Percentiles rank a stretch among this genome's conserved stretches.
These are phyloP conservation scores for Nemania sp. DNA, from an alignment of 2,329 filamentous ascomycete genomes.

Conservation along the genomic window DNA sequence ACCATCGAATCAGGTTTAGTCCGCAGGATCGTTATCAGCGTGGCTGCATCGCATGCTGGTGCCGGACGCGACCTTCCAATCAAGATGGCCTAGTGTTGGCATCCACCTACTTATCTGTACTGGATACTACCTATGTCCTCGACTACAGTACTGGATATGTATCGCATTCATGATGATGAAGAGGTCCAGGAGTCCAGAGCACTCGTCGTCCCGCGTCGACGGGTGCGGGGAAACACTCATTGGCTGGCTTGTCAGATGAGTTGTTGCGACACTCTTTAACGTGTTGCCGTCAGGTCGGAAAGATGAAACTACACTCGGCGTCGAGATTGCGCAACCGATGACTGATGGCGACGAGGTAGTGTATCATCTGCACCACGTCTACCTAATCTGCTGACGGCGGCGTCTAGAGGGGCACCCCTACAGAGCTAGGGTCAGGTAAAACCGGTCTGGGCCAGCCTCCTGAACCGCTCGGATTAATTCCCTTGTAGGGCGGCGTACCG, in stretches of 20 bases:
- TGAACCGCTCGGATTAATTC: slow-evolving; percentile 15
- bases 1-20: slow-evolving; percentile 4
- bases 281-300: background rate
- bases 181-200: background rate
- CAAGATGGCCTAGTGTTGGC: background rate
- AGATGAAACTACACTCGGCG: background rate
- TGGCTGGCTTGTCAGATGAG: background rate
- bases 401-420: background rate
- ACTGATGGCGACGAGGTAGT: background rate
- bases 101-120: too few relatives aligned
- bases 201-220: background rate
- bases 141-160: too few relatives aligned
- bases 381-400: slow-evolving; percentile 4
- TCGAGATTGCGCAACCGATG: slow-evolving; percentile 2
- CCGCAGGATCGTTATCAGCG: slow-evolving; percentile 17
- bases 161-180: background rate
- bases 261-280: slow-evolving; percentile 2
- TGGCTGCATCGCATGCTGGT: slow-evolving; percentile 12
- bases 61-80: background rate
- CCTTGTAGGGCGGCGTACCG: slow-evolving; percentile 4
- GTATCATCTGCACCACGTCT: slow-evolving; percentile 1
- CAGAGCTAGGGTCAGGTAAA: background rate
- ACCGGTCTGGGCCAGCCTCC: background rate
- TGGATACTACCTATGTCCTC: too few relatives aligned
- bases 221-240: background rate